Evolutionary conservation across 2,329 filamentous ascomycete species (phyloP), one percentile per base, ranked within the genome.

Genomic region (Penicillium sumatraense): DNA sequence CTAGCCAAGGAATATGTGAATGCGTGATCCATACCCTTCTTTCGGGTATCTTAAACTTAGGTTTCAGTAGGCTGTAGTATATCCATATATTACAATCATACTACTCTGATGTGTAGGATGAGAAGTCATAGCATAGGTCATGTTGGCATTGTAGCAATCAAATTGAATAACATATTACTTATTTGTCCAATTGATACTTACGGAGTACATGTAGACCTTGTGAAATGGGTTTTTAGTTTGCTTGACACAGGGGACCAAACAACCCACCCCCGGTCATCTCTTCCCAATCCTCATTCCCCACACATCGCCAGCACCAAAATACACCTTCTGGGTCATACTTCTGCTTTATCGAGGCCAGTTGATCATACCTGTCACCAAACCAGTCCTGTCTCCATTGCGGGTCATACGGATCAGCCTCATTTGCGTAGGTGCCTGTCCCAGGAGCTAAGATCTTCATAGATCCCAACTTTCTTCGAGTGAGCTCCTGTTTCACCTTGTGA

Each of bases 271-370:
- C 54, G 6, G 29, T 50, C n/a, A 51, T 46, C 40, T 62, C 57
- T 7, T 41, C 45, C 60, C 67, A 71, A 11, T 53, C 42, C 20
- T 62, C 60, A 48, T 58, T 65, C 10, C 68, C 68, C 1, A 70
- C 67, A 33, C 66, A 68, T 5, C 59, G 58, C 42, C 56, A 62
- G 23, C 63, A 66, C 60, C 63, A 71, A 36, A 69, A 71, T 20
- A 65, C 53, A 3, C 49, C 36, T 1, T 57, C 53, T 0, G 67
- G 64, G 54, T 72, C 69, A 47, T 67, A 69, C 20, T 61, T 59
- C 33, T 61, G 46, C 62, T 71, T 70, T 13, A 70, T 46, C 10
- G 55, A 35, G n/a, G 48, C 16, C n/a, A 72, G 54, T 38, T 57
- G 49, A 13, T 61, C 55, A 53, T 70, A 70, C 6, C 65, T 61